Evolutionary conservation across 768 basidiomycete genomes (phyloP), one percentile per base, ranked within the genome.

Genomic region (Lactarius hengduanensis): DNA sequence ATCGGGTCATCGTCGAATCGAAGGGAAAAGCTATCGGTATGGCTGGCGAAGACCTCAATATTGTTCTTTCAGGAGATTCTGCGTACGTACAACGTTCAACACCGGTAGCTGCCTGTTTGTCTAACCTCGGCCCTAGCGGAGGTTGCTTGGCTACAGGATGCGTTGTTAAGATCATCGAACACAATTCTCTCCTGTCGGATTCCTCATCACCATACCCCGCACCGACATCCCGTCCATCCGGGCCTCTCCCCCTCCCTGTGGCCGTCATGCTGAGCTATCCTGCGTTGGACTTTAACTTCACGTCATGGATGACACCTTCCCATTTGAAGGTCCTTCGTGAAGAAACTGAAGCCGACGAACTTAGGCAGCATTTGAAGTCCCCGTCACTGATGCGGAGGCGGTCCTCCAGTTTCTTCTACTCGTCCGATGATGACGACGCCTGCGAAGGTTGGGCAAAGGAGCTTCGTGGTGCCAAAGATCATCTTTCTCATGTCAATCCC

Each of bases 281-380:
- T 0, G 91, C 91, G 30, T 83, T 98, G 55, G 96, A 98, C 76
- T 98, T 99, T 80, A 98, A 98, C 76, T 98, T 96, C 73, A 94
- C 94, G 0, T 96, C 95, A 26, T 98, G 96, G 96, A 94, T 95
- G 93, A 84, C 91, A 0, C 86, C 87, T 10, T 84, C 84, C 22
- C 87, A 98, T 75, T 81, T 98, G 63, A 87, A 86, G 5, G 90
- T 96, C 34, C 80, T 98, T 16, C 85, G 90, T 61, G 85, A 90
- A 3, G 96, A 98, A 59, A 71, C 70, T 1, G 70, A 71, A 59
- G 69, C 69, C 1, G 70, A 71, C 43, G 70, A 71, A 63, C 56
- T 60, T 34, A 61, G 70, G 26, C 66, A 65, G 13, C 63, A 66
- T 22, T 45, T 61, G 20, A 70, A 63, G 36, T 66, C 70, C 22